Percentiles rank a stretch among this genome's conserved stretches.
These are phyloP conservation scores for Neohortaea acidophila DNA, from an alignment of 495 filamentous ascomycete genomes.

Conservation along the genomic window DNA sequence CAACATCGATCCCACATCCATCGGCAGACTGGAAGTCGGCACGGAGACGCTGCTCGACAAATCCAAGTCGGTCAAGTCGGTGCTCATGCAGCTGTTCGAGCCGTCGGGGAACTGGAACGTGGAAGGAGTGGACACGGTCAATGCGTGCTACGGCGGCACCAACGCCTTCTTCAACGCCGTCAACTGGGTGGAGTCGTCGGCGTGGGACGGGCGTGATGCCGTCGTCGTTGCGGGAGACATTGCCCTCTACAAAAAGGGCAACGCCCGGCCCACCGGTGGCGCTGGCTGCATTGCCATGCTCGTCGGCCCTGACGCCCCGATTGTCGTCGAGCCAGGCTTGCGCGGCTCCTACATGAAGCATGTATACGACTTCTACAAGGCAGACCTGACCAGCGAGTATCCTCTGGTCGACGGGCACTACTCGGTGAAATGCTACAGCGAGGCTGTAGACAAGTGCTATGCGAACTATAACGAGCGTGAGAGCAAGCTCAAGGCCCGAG, in stretches of 20 bases:
- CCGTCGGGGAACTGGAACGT: constrained; percentile 76
- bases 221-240: constrained; percentile 94
- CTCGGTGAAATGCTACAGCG: constrained; percentile 88
- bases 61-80: constrained; percentile 99
- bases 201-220: constrained; percentile 89
- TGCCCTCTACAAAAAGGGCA: constrained; percentile 93
- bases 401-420: constrained; percentile 92
- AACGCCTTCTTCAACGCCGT: constrained; percentile 94
- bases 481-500: constrained; percentile 42
- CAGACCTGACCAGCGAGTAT: constrained; percentile 94
- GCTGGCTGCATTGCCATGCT: constrained; percentile 90
- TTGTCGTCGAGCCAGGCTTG: constrained; percentile 82
- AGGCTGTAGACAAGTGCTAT: constrained; percentile 92
- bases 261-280: constrained; percentile 87
- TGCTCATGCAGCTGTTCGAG: constrained; percentile 92
- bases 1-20: constrained; percentile 74
- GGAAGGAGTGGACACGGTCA: constrained; percentile 91
- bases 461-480: constrained; percentile 85
- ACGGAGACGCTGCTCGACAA: constrained; percentile 98
- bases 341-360: constrained; percentile 87
- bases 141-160: constrained; percentile 97
- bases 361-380: constrained; percentile 99
- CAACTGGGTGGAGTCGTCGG: constrained; percentile 97
- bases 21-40: constrained; percentile 91
- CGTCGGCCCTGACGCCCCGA: constrained; percentile 79